Percentiles rank a stretch among this genome's conserved stretches.
phyloP scores from a whole-genome alignment of 2,329 filamentous ascomycete genomes.

The Balansia obtecta region DNA sequence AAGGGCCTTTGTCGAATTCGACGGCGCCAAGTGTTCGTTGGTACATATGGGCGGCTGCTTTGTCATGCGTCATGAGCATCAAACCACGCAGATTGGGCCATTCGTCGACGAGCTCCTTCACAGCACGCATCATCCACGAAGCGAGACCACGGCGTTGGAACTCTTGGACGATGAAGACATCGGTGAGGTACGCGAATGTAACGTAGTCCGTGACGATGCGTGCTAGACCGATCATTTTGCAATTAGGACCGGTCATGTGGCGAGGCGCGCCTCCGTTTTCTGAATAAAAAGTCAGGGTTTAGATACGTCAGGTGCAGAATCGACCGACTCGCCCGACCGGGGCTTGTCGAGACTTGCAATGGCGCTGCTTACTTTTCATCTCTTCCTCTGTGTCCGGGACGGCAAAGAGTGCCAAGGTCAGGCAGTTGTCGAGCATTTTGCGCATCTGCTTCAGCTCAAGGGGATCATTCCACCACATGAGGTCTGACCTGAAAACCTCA shows the following conservation, averaged over 20 bases:
- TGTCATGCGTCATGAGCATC: constrained; percentile 39
- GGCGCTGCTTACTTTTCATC: constrained; percentile 23
- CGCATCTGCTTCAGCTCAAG: constrained; percentile 35
- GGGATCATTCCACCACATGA: constrained; percentile 48
- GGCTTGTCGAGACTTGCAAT: constrained; percentile 12
- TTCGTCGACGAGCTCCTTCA: constrained; percentile 41
- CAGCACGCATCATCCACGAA: constrained; percentile 49
- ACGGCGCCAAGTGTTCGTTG: constrained; percentile 32
- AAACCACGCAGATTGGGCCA: constrained; percentile 49
- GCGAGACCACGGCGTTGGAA: constrained; percentile 52
- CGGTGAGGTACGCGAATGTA: constrained; percentile 55
- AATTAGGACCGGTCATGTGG: constrained; percentile 17
- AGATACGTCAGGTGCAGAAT: neutral
- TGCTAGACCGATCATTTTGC: constrained; percentile 27
- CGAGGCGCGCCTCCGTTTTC: constrained; percentile 19
- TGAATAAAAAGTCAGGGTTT: constrained; percentile 7
- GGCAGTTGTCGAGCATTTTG: constrained; percentile 42
- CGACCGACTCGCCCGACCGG: neutral
- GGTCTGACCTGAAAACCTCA: constrained; percentile 40
- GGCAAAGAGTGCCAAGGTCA: constrained; percentile 47
- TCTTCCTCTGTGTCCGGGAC: constrained; percentile 25
- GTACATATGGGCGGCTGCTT: constrained; percentile 31
- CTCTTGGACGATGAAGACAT: constrained; percentile 50
- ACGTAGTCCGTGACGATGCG: constrained; percentile 57
- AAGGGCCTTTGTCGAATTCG: constrained; percentile 30